Base-by-base conservation (phyloP, 1,284 basidiomycete species). In the Rhodotorula sp. region DNA sequence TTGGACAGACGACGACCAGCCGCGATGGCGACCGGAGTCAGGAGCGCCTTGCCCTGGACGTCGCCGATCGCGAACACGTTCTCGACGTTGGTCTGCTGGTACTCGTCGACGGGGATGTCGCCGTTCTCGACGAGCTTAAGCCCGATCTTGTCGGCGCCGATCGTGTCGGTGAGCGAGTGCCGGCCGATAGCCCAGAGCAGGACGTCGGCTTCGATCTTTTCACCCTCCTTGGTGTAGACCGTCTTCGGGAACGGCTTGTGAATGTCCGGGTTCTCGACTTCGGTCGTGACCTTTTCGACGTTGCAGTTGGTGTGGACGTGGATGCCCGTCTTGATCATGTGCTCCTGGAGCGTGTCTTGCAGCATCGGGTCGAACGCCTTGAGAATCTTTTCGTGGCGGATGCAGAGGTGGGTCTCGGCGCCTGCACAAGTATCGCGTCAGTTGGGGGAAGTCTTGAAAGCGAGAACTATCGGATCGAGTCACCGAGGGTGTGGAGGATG, bases 1-100 rank as follows among this genome's bases (percentile, higher is more conserved):
- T 98, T 99, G 62, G 89, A 86, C 54, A 98, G 83, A 72, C 93
- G 85, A 68, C 95, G 85, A 34, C 94, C 95, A 8, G 97, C 97
- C 61, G 95, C 95, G 72, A 99, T 97, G 31, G 95, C 97, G 10
- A 99, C 97, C n/a, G 97, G 95, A 1, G 95, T 99, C 71, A 99
- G 85, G 43, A 95, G 84, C 34, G 88, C 92, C 82, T 95, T 95
- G 71, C 95, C 95, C 74, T 88, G 87, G 21, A 95, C 92, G 80
- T 99, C 95, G 15, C 95, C 97, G 71, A 99, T 89, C 6, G 93
- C 88, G 65, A 86, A 90, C 76, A 99, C 85, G 67, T 87, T 85
- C 26, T 86, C 83, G 23, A 94, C 86, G 71, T 83, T 88, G 62
- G 92, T 88, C 79, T 89, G 88, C 84, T 99, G 95, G 81, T 88